Conservation (phyloP, 306 rosid genomes). For the Sindora glabra region DNA sequence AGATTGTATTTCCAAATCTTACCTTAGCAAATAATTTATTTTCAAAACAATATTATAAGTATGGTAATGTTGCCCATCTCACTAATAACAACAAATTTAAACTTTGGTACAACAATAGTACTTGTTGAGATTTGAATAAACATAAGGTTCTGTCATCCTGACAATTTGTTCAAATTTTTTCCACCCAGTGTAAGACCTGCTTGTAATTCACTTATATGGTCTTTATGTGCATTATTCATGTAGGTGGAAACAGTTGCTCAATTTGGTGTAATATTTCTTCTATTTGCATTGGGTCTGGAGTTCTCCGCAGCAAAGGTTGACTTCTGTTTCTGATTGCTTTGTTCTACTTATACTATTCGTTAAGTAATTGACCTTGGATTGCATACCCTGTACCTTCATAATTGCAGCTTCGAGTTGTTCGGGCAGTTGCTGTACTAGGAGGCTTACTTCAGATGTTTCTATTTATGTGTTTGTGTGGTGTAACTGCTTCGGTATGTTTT, state of each 20-base stretch:
- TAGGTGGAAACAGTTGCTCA: slow-evolving; percentile 99
- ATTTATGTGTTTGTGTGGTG: slow-evolving; percentile 91
- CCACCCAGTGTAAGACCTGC: background rate
- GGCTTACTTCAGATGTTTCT: slow-evolving; percentile 88
- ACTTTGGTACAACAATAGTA: background rate
- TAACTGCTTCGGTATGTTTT: slow-evolving; percentile 68
- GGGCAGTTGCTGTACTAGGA: slow-evolving; percentile 90
- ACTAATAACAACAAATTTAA: background rate
- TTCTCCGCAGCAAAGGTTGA: slow-evolving; percentile 74
- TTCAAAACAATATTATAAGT: no score
- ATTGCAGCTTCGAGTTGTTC: slow-evolving; percentile 82
- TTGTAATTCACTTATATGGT: background rate
- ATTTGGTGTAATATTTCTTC: slow-evolving; percentile 96
- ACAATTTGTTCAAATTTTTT: background rate
- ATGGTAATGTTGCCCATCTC: background rate
- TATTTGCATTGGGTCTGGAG: slow-evolving; percentile 95
- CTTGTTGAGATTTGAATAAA: background rate
- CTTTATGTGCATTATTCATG: background rate
- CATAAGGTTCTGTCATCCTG: background rate
- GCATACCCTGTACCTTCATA: background rate
- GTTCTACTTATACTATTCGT: background rate
- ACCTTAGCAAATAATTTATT: slow-evolving; percentile 3
- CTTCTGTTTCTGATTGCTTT: slow-evolving; percentile 12
- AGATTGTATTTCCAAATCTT: background rate
- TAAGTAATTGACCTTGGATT: slow-evolving; percentile 1